Evolutionary conservation across 2,329 filamentous ascomycete species (phyloP), one percentile per base, ranked within the genome.

Genomic region (Allantophomopsis lycopodina): DNA sequence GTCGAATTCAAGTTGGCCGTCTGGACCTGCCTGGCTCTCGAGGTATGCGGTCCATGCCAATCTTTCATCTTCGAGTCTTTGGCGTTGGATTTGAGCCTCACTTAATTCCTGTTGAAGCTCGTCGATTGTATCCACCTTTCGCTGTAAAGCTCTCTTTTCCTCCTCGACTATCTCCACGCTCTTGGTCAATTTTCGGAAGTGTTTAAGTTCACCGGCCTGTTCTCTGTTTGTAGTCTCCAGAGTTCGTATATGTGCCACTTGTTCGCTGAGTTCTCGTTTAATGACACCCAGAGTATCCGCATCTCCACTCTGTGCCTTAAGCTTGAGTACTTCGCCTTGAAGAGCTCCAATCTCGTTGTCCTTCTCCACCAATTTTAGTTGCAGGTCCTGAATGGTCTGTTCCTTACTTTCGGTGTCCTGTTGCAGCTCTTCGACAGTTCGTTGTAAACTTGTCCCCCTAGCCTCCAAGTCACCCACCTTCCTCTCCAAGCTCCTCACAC

Each of bases 111-210:
- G 68, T 52, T 91, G 77, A 8, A 94, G 53, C 11, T 74, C 68
- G 42, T 84, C 76, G 58, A 89, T 80, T 31, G 81, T 67, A 44
- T 85, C 77, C 1, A 98, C 58, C 53, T 78, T 85, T 23, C 79
- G 76, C 57, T 91, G 81, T 16, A 98, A 63, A 0, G 77, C 75
- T 45, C 84, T 71, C 65, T 96, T 96, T 63, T 98, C 87, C 57
- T 98, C 91, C 55, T 98, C 87, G 0, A 96, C 83, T 2, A 98
- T 74, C 53, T 94, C 85, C 2, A 94, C 79, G n/a, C 83, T 85
- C 60, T 84, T 89, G 56, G 87, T 79, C 3, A 81, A 63, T 48
- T 87, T 83, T 12, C 87, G 79, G 31, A 93, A 69, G 48, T 87
- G 81, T 50, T 83, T 85, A 30, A 98, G 63, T 55, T 98, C 89